These are phyloP conservation scores for Leccinum truebloodii DNA, from an alignment of 768 basidiomycete genomes.

Conservation along the genomic window DNA sequence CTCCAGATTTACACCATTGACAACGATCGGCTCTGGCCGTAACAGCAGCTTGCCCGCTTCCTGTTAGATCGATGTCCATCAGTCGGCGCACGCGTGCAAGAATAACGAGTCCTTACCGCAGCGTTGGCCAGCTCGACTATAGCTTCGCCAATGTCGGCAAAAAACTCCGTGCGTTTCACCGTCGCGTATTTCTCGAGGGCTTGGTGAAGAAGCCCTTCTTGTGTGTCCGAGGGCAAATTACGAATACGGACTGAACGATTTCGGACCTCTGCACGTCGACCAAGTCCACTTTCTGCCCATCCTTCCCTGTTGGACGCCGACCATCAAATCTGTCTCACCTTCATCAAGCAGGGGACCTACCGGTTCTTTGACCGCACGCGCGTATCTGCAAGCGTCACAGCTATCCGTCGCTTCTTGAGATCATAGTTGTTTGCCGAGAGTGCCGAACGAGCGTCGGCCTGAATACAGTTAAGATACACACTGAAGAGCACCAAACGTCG, in stretches of 20 bases:
- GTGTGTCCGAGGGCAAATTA: slow-evolving; percentile 72
- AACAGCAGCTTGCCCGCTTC: slow-evolving; percentile 83
- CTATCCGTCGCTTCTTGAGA: slow-evolving; percentile 86
- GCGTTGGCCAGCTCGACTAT: slow-evolving; percentile 64
- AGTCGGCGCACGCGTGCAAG: not conserved
- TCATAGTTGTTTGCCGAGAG: slow-evolving; percentile 84
- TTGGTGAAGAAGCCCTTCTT: slow-evolving; percentile 94
- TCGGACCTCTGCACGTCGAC: slow-evolving; percentile 54
- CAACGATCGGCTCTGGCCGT: slow-evolving; percentile 67
- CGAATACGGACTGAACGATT: slow-evolving; percentile 75
- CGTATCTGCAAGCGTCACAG: slow-evolving; percentile 82
- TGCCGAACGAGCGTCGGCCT: slow-evolving; percentile 72
- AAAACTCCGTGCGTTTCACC: slow-evolving; percentile 75
- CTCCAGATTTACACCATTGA: slow-evolving; percentile 59
- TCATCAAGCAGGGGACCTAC: slow-evolving; percentile 37
- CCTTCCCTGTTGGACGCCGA: slow-evolving; percentile 34
- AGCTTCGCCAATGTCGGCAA: slow-evolving; percentile 59
- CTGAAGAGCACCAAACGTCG: not conserved
- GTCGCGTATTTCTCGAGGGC: slow-evolving; percentile 72
- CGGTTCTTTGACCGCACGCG: slow-evolving; percentile 55
- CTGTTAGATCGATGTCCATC: slow-evolving; percentile 39
- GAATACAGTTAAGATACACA: slow-evolving; percentile 2
- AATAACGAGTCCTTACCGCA: slow-evolving; percentile 47
- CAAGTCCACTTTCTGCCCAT: slow-evolving; percentile 56
- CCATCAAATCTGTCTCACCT: not conserved